Percentiles rank a stretch among this genome's conserved stretches.
phyloP scores from a whole-genome alignment of 768 basidiomycete species.

The Tylopilus intermedius region DNA sequence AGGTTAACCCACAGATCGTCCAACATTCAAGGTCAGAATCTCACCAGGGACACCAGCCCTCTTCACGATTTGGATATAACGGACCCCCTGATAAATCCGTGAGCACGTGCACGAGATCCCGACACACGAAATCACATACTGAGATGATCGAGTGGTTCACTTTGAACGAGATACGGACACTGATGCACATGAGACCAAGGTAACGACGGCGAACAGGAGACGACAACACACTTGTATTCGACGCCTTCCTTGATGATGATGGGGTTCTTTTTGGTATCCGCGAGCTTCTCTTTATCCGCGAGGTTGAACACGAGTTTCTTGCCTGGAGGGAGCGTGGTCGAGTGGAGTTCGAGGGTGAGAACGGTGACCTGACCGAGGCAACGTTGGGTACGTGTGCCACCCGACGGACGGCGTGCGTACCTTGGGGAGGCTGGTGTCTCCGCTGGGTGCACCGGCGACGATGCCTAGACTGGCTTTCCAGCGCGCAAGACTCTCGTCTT shows the following conservation, averaged over 20 bases:
- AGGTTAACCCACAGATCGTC: conserved; percentile 3
- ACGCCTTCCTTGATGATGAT: conserved; percentile 78
- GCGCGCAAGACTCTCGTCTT: conserved; percentile 88
- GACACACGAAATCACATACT: conserved; percentile 35
- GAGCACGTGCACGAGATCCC: conserved; percentile 3
- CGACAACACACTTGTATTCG: conserved; percentile 68
- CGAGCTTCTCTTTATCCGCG: conserved; percentile 37
- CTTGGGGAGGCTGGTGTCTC: conserved; percentile 56
- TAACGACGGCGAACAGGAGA: not conserved
- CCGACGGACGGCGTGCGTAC: conserved; percentile 32
- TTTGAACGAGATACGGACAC: conserved; percentile 76
- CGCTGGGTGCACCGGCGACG: conserved; percentile 42
- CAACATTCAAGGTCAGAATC: not conserved
- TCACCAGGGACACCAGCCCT: conserved; percentile 68
- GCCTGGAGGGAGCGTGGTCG: conserved; percentile 59
- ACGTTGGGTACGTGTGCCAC: conserved; percentile 21
- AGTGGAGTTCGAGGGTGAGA: conserved; percentile 71
- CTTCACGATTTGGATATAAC: conserved; percentile 89
- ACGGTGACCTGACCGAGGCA: conserved; percentile 54
- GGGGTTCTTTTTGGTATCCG: conserved; percentile 71
- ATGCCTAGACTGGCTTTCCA: conserved; percentile 97
- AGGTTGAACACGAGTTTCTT: conserved; percentile 69
- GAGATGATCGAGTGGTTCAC: conserved; percentile 90
- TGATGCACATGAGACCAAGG: conserved; percentile 25
- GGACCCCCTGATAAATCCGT: conserved; percentile 53